Evolutionary conservation across 1,139 yeast species (phyloP).

Genomic region (Magnusiomyces tetraspermus): DNA sequence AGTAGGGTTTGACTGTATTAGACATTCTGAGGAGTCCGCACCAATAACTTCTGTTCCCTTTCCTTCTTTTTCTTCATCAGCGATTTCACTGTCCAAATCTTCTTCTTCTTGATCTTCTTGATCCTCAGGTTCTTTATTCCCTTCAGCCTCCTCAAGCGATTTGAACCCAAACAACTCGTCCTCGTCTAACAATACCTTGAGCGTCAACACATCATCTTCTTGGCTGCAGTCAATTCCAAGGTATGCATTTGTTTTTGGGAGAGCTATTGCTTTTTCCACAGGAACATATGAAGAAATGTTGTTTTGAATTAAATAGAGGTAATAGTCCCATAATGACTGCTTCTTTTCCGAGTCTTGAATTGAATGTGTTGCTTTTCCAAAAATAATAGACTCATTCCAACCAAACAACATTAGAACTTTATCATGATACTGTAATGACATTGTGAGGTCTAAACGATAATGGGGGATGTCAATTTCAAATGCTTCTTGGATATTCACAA

Average conservation of each 20-base stretch:
- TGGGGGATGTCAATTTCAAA: conserved; percentile 29
- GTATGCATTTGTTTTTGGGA: conserved; percentile 15
- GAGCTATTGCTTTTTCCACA: conserved; percentile 20
- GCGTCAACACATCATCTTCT: neutral
- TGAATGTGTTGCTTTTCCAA: conserved; percentile 19
- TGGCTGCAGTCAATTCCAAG: conserved; percentile 13
- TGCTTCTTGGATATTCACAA: conserved; percentile 23
- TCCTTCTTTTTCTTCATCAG: too few species aligned
- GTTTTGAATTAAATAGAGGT: conserved; percentile 18
- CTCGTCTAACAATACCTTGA: conserved; percentile 13
- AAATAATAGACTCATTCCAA: conserved; percentile 24
- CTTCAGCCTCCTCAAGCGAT: conserved; percentile 9
- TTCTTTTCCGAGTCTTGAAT: conserved; percentile 10
- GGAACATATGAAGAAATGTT: conserved; percentile 23
- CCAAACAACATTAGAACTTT: conserved; percentile 23
- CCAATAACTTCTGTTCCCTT: too few species aligned
- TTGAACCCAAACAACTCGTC: conserved; percentile 14
- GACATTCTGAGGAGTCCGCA: too few species aligned
- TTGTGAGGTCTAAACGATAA: conserved; percentile 25
- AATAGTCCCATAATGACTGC: conserved; percentile 23
- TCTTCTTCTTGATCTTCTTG: conserved; percentile 8
- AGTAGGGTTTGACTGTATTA: too few species aligned
- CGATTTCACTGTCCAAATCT: too few species aligned
- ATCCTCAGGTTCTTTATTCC: conserved; percentile 9
- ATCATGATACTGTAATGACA: conserved; percentile 21